phyloP scores from a whole-genome alignment of 1,284 basidiomycete genomes.

The Sporisorium exsertum region DNA sequence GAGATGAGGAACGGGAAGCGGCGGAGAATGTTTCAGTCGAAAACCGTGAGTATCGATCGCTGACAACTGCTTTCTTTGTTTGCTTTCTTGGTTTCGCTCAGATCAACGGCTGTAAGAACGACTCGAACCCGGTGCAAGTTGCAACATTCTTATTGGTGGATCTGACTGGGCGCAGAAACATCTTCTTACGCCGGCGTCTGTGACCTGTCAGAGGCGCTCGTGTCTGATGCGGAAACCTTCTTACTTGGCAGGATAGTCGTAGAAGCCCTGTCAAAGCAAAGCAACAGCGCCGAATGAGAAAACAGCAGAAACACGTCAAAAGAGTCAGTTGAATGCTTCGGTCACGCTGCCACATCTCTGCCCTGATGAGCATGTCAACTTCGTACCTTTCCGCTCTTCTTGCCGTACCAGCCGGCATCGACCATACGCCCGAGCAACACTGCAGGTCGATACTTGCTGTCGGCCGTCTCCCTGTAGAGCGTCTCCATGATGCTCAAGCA shows the following conservation, averaged over 20 bases:
- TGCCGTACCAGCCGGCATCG: slow-evolving; percentile 93
- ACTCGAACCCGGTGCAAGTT: background rate
- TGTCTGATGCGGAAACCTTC: no score
- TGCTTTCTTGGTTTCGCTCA: background rate
- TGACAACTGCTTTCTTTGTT: background rate
- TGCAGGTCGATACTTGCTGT: slow-evolving; percentile 96
- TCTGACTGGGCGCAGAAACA: background rate
- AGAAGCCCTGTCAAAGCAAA: slow-evolving; percentile 55
- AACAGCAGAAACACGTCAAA: background rate
- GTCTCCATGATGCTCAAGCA: slow-evolving; percentile 71
- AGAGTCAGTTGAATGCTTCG: background rate
- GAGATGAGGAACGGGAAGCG: background rate
- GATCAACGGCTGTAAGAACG: background rate
- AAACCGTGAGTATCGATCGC: background rate
- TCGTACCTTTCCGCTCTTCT: slow-evolving; percentile 75
- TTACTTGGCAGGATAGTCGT: slow-evolving; percentile 59
- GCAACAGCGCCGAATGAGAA: background rate
- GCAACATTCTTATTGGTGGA: background rate
- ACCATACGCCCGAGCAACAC: slow-evolving; percentile 93
- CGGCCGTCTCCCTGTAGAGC: slow-evolving; percentile 78
- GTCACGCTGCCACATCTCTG: background rate
- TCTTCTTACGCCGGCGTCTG: background rate
- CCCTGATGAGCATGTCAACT: no score
- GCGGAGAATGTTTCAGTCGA: background rate
- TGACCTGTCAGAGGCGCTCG: no score